phyloP scores from a whole-genome alignment of 1,284 basidiomycete genomes.

The Ustilago cynodontis region DNA sequence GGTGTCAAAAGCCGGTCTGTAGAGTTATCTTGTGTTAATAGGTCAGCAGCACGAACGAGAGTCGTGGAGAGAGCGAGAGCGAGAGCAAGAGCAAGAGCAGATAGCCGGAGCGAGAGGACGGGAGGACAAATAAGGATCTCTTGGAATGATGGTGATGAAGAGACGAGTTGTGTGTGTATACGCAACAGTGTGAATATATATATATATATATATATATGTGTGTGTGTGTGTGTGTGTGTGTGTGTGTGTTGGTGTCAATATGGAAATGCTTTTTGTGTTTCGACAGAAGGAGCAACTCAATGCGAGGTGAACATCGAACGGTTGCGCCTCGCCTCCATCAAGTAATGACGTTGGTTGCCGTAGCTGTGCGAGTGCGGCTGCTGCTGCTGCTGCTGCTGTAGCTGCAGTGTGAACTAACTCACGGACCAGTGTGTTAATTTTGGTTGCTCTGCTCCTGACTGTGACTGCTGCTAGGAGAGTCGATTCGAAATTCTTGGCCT shows the following conservation, averaged over 20 bases:
- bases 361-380: not conserved
- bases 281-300: not conserved
- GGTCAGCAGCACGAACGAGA: not conserved
- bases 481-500: not conserved
- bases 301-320: constrained; percentile 4
- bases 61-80: not conserved
- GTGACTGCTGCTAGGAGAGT: not conserved
- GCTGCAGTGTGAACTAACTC: not conserved
- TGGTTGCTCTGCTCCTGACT: not conserved
- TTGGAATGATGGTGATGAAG: not conserved
- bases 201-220: too few relatives aligned
- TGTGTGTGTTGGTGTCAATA: not conserved
- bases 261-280: not conserved
- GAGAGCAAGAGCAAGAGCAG: too few relatives aligned
- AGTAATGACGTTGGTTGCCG: constrained; percentile 5
- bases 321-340: not conserved
- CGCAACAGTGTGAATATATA: too few relatives aligned
- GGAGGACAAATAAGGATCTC: not conserved
- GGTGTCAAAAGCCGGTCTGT: not conserved
- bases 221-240: not conserved
- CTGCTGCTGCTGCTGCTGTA: not conserved
- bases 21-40: not conserved
- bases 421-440: not conserved
- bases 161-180: not conserved
- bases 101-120: not conserved